phyloP scores from a whole-genome alignment of 2,329 filamentous ascomycete genomes.

The Colletotrichum nymphaeae region DNA sequence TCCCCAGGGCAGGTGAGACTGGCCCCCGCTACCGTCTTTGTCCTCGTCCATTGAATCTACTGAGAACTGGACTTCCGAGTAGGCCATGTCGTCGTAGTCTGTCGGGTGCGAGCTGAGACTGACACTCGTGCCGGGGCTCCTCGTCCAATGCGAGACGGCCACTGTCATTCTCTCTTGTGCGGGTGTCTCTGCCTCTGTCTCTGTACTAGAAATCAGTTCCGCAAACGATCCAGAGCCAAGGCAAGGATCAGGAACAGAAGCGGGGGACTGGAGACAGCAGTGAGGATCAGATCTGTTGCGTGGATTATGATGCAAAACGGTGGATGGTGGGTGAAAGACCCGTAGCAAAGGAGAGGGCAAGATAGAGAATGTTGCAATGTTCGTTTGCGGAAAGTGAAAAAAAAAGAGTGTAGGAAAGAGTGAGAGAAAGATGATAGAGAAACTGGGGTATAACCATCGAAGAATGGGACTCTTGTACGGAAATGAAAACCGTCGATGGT shows the following conservation, averaged over 20 bases:
- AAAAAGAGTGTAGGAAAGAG: conserved; percentile 11
- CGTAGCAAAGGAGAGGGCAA: conserved; percentile 1
- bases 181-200: conserved; percentile 4
- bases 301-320: conserved; percentile 16
- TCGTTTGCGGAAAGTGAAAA: conserved; percentile 25
- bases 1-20: conserved; percentile 28
- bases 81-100: conserved; percentile 30
- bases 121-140: conserved; percentile 31
- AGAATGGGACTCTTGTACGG: conserved; percentile 37
- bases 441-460: conserved; percentile 25
- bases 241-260: conserved; percentile 16
- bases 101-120: conserved; percentile 28
- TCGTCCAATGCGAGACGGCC: conserved; percentile 36
- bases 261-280: conserved; percentile 4
- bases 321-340: conserved; percentile 3
- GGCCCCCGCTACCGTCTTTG: conserved; percentile 29
- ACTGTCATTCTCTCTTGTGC: conserved; percentile 31
- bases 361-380: conserved; percentile 6
- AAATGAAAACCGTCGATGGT: conserved; percentile 35
- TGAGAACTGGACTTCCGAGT: conserved; percentile 31
- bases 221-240: conserved; percentile 25
- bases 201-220: conserved; percentile 15
- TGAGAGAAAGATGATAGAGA: conserved; percentile 22
- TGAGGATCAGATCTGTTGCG: conserved; percentile 4
- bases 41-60: conserved; percentile 35